A percentile compares a stretch with the other conserved stretches of the same genome.
Conservation (phyloP, 306 rosid genomes). For the Cyamopsis tetragonoloba region DNA sequence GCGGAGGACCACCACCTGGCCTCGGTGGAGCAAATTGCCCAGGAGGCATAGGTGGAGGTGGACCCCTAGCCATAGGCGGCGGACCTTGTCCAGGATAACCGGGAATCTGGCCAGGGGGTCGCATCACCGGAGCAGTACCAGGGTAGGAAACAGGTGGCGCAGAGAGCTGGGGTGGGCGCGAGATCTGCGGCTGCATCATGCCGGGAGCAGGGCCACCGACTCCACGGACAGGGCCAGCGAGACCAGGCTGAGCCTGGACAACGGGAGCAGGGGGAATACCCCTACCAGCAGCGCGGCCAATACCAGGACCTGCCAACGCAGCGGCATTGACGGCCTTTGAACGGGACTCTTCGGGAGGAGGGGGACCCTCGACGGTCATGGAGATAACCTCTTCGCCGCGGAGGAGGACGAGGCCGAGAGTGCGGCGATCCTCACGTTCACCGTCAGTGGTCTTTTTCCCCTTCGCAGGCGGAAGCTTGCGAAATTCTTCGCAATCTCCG, state of each 20-base stretch:
- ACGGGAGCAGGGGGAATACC: conserved; percentile 75
- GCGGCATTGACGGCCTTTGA: conserved; percentile 79
- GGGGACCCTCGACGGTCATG: conserved; percentile 98
- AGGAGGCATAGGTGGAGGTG: conserved; percentile 63
- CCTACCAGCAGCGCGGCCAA: conserved; percentile 87
- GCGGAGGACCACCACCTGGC: conserved; percentile 73
- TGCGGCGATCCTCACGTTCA: conserved; percentile 93
- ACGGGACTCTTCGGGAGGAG: conserved; percentile 91
- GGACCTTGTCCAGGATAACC: conserved; percentile 68
- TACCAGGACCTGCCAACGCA: conserved; percentile 81
- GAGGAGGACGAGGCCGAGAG: conserved; percentile 91
- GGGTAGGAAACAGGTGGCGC: conserved; percentile 81
- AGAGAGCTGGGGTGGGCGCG: conserved; percentile 66
- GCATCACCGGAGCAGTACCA: conserved; percentile 54
- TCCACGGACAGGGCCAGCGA: conserved; percentile 89
- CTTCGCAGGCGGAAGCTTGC: conserved; percentile 86
- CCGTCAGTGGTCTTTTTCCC: conserved; percentile 70
- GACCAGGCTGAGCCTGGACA: conserved; percentile 90
- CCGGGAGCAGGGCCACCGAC: conserved; percentile 96
- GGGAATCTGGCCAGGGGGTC: conserved; percentile 73
- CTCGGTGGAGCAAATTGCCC: conserved; percentile 53
- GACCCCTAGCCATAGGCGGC: conserved; percentile 58
- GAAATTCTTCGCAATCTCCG: conserved; percentile 98
- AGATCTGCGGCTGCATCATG: conserved; percentile 99
- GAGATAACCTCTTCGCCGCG: conserved; percentile 99